Base-by-base conservation (phyloP, 352 stramenopile species). In the Globisporangium acanthophoron region DNA sequence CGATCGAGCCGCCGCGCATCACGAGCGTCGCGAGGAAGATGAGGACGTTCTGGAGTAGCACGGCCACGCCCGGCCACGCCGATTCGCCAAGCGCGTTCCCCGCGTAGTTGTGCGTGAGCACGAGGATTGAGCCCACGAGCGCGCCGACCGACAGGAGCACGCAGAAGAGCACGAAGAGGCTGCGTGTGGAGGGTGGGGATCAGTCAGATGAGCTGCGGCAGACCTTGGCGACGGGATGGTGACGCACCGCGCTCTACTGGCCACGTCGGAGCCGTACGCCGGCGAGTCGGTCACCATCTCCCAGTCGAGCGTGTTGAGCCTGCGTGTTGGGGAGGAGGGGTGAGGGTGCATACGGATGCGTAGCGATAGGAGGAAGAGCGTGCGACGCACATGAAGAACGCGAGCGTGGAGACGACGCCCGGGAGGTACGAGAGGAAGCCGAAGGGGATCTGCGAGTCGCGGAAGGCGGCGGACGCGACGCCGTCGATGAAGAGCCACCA, bases 401-500 rank as follows among this genome's bases (percentile, higher is more conserved):
- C 66, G 33, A 85, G 66, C 41, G 73, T 82, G 1, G 78, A 83
- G 53, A 78, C 51, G 41, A 85, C 68, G 31, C 78, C 78, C 11
- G 78, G 78, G 41, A 77, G 56, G 51, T 84, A 85, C 53, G 85
- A 79, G 54, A 74, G 62, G 50, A 84, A 79, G 57, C 78, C 71
- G 54, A 88, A 85, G 16, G 78, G 71, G 44, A 85, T 85, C 46
- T 80, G 61, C 47, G 78, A 84, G 54, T 79, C 44, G 33, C 70
- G 61, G 27, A 70, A 69, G 9, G 67, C 56, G 11, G 78, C 78
- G 12, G 59, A 76, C 5, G 75, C 67, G 16, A 67, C 78, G 27
- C 75, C 78, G 43, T 88, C 78, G 40, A 76, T 69, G 49, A 88
- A 66, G 18, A 88, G 50, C 78, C 78, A 88, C 78, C 78, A 88